These are phyloP conservation scores for Magnolia changhungtana DNA, from an alignment of 164 flowering plant species.

Conservation along the genomic window DNA sequence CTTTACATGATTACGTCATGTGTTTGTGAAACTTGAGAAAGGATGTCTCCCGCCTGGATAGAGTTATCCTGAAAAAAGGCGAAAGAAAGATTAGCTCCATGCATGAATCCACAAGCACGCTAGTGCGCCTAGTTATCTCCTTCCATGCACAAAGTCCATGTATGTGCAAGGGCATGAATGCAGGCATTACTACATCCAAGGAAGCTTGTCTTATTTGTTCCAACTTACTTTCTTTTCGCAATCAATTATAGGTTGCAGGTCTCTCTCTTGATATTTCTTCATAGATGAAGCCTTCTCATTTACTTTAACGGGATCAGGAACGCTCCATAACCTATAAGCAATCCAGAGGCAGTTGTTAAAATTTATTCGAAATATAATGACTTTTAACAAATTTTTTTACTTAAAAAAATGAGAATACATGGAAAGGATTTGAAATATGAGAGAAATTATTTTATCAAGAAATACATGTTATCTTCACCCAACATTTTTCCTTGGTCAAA, in stretches of 20 bases:
- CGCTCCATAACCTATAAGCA: slow-evolving; percentile 48
- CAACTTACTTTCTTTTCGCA: slow-evolving; percentile 63
- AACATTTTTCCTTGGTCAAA: too few species aligned
- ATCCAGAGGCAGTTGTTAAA: neutral
- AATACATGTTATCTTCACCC: neutral
- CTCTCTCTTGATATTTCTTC: slow-evolving; percentile 25
- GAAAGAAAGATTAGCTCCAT: slow-evolving; percentile 6
- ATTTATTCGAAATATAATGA: neutral
- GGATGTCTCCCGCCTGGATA: slow-evolving; percentile 45
- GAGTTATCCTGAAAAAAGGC: slow-evolving; percentile 42
- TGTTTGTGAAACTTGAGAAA: slow-evolving; percentile 68
- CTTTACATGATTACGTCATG: slow-evolving; percentile 68
- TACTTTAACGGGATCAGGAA: slow-evolving; percentile 36
- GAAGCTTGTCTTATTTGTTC: neutral
- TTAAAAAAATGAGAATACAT: too few species aligned
- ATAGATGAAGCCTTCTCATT: slow-evolving; percentile 31
- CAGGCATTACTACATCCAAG: neutral
- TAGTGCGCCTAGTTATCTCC: neutral
- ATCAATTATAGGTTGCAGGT: slow-evolving; percentile 34
- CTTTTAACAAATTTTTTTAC: neutral
- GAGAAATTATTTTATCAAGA: neutral
- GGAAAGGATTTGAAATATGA: slow-evolving; percentile 1
- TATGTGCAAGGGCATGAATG: neutral
- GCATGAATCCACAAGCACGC: neutral
- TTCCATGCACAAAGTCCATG: neutral